Evolutionary conservation across 768 basidiomycete species (phyloP).

Genomic region (Mycena leptocephala): DNA sequence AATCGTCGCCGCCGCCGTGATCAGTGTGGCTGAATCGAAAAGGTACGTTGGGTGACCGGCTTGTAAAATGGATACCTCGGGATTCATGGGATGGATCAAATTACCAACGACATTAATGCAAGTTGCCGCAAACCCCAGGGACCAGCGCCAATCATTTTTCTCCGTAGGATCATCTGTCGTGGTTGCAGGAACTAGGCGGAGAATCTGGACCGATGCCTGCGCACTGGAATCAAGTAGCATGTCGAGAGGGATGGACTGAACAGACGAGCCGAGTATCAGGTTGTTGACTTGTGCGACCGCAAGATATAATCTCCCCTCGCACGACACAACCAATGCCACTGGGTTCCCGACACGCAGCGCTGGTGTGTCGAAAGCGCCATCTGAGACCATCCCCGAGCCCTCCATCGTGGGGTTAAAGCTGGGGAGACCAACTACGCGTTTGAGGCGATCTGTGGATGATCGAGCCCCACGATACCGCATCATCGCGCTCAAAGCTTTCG

Average conservation of each 20-base stretch:
- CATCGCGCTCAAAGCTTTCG: background rate
- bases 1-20: background rate
- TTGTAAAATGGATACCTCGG: background rate
- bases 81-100: too few species aligned
- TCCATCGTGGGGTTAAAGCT: background rate
- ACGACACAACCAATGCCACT: background rate
- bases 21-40: background rate
- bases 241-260: background rate
- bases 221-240: background rate
- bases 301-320: conserved; percentile 2
- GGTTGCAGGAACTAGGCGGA: too few species aligned
- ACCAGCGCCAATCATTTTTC: conserved; percentile 13
- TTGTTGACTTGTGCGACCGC: too few species aligned
- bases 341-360: conserved; percentile 11
- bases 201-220: background rate
- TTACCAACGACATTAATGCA: background rate
- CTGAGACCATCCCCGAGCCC: background rate
- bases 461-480: too few species aligned
- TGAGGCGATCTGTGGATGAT: too few species aligned
- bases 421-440: conserved; percentile 7
- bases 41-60: background rate
- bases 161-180: background rate
- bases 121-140: background rate
- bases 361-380: background rate
- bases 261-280: too few species aligned